Percentiles rank a stretch among this genome's conserved stretches.
These are phyloP conservation scores for Neofusicoccum umdonicola DNA, from an alignment of 2,329 filamentous ascomycete species.

Conservation along the genomic window DNA sequence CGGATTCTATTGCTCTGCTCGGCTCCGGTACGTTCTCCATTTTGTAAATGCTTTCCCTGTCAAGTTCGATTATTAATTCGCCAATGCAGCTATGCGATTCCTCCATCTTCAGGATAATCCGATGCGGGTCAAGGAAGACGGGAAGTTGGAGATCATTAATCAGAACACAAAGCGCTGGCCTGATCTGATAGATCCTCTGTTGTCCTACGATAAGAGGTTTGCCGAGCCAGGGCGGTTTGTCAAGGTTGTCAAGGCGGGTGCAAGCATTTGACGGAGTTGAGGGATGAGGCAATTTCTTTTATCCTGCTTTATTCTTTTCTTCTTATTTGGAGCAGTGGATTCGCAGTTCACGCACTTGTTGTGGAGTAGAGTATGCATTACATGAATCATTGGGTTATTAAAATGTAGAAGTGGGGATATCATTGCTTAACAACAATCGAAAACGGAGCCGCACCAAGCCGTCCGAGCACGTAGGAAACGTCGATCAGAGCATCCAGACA, in stretches of 20 bases:
- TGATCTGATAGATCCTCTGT: background rate
- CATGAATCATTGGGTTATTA: background rate
- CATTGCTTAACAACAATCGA: background rate
- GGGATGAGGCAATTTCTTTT: background rate
- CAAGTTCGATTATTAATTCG: background rate
- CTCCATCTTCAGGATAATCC: background rate
- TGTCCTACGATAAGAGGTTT: background rate
- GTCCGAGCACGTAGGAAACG: background rate
- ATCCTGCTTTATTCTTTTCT: background rate
- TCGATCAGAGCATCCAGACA: background rate
- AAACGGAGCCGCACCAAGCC: background rate
- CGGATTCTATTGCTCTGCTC: background rate
- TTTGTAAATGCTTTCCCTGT: background rate
- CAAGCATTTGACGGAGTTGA: background rate
- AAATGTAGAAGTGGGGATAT: too few relatives aligned
- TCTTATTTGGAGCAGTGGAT: background rate
- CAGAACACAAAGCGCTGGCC: background rate
- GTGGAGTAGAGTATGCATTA: background rate
- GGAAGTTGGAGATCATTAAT: background rate
- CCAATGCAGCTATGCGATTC: background rate
- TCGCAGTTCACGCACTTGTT: background rate
- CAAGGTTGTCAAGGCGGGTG: background rate
- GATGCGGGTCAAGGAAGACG: background rate
- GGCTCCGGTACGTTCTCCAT: background rate
- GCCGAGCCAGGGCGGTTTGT: background rate